These are phyloP conservation scores for Annulohypoxylon maeteangense DNA, from an alignment of 495 filamentous ascomycete genomes.

Conservation along the genomic window DNA sequence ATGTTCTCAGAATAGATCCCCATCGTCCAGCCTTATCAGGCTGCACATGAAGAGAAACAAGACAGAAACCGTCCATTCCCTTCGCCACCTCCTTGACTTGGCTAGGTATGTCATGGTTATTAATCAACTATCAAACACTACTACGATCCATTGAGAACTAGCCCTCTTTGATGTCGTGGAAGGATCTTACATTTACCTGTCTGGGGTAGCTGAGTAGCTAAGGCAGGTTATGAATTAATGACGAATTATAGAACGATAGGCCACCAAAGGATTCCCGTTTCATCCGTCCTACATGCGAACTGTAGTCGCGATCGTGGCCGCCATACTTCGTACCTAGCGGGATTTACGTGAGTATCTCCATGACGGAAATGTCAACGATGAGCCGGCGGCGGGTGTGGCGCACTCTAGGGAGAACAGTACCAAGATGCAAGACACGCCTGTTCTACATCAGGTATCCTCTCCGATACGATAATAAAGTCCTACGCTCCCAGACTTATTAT, in stretches of 20 bases:
- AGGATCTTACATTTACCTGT: constrained; percentile 1
- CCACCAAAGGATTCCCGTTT: constrained; percentile 7
- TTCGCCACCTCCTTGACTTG: constrained; percentile 2
- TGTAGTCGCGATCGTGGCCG: not conserved
- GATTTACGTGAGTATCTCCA: not conserved
- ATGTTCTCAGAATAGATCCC: constrained; percentile 13
- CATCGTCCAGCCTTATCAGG: not conserved
- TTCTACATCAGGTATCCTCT: not conserved
- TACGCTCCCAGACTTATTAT: not conserved
- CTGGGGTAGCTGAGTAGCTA: not conserved
- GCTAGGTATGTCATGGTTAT: not conserved
- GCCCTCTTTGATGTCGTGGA: not conserved
- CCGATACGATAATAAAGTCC: not conserved
- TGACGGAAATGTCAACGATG: not conserved
- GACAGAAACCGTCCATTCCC: constrained; percentile 3
- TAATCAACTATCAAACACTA: constrained; percentile 2
- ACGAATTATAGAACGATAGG: not conserved
- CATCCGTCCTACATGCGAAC: not conserved
- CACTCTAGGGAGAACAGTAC: not conserved
- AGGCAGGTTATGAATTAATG: not conserved
- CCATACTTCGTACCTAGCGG: not conserved
- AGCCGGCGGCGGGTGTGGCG: constrained; percentile 25
- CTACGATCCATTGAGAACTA: constrained; percentile 1
- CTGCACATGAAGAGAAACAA: not conserved
- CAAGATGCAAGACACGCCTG: constrained; percentile 11